A percentile compares a stretch with the other conserved stretches of the same genome.
phyloP scores from a whole-genome alignment of 305 asterid genomes.

The Fraxinus sp. region DNA sequence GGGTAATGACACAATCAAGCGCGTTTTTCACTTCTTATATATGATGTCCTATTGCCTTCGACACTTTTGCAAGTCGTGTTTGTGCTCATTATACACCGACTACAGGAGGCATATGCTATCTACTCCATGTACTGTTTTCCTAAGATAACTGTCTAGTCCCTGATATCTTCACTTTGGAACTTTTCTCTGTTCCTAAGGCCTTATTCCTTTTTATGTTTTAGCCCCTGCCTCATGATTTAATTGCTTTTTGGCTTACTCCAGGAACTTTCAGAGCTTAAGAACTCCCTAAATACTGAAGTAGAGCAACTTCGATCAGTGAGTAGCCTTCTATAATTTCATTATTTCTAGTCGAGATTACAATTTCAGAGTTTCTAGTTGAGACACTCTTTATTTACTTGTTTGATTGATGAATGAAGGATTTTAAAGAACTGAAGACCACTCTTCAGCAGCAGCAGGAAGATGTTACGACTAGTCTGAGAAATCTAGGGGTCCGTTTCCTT shows the following conservation, averaged over 20 bases:
- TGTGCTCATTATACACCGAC: not conserved
- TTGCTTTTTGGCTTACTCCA: conserved; percentile 28
- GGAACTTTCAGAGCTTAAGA: conserved; percentile 80
- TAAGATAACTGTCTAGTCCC: not conserved
- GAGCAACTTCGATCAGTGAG: conserved; percentile 84
- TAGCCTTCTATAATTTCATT: conserved; percentile 9
- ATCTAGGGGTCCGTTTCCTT: conserved; percentile 54
- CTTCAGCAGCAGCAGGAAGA: conserved; percentile 97
- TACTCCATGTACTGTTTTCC: not conserved
- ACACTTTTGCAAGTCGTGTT: not conserved
- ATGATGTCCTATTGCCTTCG: not conserved
- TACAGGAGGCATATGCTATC: not conserved
- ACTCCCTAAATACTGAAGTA: conserved; percentile 67
- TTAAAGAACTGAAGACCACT: conserved; percentile 77
- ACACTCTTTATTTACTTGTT: not conserved
- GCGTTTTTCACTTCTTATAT: not conserved
- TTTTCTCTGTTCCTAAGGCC: not conserved
- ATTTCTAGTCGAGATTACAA: not conserved
- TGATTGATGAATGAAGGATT: conserved; percentile 52
- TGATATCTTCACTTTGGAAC: not conserved
- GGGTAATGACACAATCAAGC: not conserved
- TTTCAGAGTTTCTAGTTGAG: not conserved
- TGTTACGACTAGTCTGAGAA: conserved; percentile 62
- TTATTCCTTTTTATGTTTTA: not conserved
- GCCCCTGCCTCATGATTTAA: conserved; percentile 5